Evolutionary conservation across 805 yeast genomes (phyloP).

Genomic region (Candida oleophila): DNA sequence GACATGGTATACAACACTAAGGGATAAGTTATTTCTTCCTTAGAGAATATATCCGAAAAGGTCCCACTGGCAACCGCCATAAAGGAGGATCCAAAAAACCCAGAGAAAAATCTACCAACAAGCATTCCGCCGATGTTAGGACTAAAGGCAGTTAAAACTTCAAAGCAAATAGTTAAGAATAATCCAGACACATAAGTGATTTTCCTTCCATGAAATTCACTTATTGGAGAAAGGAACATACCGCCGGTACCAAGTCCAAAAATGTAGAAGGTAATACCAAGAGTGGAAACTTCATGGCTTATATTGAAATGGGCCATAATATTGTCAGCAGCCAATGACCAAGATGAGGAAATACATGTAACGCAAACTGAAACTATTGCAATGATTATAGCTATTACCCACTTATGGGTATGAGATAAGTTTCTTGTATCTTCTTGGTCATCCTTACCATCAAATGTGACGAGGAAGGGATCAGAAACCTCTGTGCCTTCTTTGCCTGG

Average conservation of each 20-base stretch:
- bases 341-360: constrained; percentile 27
- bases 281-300: constrained; percentile 22
- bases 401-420: constrained; percentile 21
- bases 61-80: constrained; percentile 31
- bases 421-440: constrained; percentile 24
- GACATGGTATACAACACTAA: constrained; percentile 25
- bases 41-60: constrained; percentile 24
- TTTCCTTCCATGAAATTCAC: constrained; percentile 66
- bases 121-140: constrained; percentile 24
- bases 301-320: constrained; percentile 22
- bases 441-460: constrained; percentile 21
- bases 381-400: constrained; percentile 23
- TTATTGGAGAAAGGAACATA: constrained; percentile 50
- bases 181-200: constrained; percentile 40
- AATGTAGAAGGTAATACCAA: constrained; percentile 28
- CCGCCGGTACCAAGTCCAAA: constrained; percentile 30
- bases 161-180: constrained; percentile 17
- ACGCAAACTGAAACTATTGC: constrained; percentile 23
- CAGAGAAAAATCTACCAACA: constrained; percentile 25
- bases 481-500: not conserved
- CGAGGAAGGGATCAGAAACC: not conserved
- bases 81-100: constrained; percentile 27
- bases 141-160: constrained; percentile 24
- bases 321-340: constrained; percentile 25
- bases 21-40: constrained; percentile 19